Base-by-base conservation (phyloP, 1,139 yeast species). In the Chernovozyma aurita region DNA sequence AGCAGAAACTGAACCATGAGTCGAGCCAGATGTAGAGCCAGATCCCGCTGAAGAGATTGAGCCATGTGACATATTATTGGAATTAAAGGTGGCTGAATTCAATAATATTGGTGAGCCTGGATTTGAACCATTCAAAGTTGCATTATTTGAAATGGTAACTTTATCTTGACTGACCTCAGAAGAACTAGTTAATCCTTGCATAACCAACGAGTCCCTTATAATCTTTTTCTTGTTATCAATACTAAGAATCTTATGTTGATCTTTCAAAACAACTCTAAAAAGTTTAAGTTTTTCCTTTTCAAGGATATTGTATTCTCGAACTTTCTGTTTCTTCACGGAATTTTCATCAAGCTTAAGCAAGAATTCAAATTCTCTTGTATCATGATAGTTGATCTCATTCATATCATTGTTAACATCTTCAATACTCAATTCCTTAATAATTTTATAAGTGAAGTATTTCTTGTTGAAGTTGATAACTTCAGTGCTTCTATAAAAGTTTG, bases 331-430 rank as follows among this genome's bases (percentile, higher is more conserved):
- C 27, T 53, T 55, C 21, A 58, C 53, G 38, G 63, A 50, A 4
- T 61, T 51, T 41, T 68, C 74, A 43, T 69, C 71, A 21, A 70
- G 51, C 38, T 62, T 65, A 42, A 70, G 57, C 38, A 70, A 57
- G 42, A 70, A 70, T 31, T 70, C 75, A 50, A 70, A 70, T 41
- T 70, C 76, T 33, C 63, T 52, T 3, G 70, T 61, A 28, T 68
- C 74, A 43, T 61, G 63, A 40, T 53, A 59, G 24, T 51, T 50
- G 11, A 53, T 47, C 11, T 53, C 63, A 13, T 42, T 50, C 3
- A 39, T 16, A 17, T 33, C 33, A 13, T 17, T 5, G 16, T 37
- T 34, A 12, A 44, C 26, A 30, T 67, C 73, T 43, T 67, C 74
- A 28, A 69, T 56, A 4, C 66, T 61, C 29, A 70, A 55, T 43